Conservation (phyloP, 306 rosid species). For the Quercus agrifolia region DNA sequence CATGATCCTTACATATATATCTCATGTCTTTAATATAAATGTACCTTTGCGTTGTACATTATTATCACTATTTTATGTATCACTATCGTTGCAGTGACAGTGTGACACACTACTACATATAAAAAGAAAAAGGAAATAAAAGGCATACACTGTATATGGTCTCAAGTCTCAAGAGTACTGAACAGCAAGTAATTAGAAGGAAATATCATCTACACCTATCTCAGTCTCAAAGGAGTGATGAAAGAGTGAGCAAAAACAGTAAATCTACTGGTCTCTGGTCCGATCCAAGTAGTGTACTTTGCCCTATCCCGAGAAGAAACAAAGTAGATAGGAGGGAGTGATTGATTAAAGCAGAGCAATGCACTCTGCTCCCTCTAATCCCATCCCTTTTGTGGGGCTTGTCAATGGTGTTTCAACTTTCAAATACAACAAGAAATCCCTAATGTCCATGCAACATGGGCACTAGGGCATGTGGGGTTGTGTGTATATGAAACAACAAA, state of each 20-base stretch:
- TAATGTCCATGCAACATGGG: slow-evolving; percentile 24
- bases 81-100: too few species aligned
- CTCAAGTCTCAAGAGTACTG: too few species aligned
- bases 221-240: too few species aligned
- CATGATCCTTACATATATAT: too few species aligned
- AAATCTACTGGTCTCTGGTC: not conserved
- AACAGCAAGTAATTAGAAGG: not conserved
- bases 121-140: too few species aligned
- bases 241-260: not conserved
- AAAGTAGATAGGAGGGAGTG: not conserved
- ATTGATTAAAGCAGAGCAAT: not conserved
- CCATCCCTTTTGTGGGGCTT: slow-evolving; percentile 14
- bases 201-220: not conserved
- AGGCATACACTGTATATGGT: too few species aligned
- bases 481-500: not conserved
- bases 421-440: slow-evolving; percentile 14
- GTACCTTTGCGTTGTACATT: too few species aligned
- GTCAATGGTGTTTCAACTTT: slow-evolving; percentile 5
- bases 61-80: too few species aligned
- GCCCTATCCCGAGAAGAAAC: slow-evolving; percentile 10
- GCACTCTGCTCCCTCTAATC: slow-evolving; percentile 6
- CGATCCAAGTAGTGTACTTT: slow-evolving; percentile 15
- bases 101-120: too few species aligned
- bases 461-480: slow-evolving; percentile 6
- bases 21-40: too few species aligned